Conservation (phyloP, 1,284 basidiomycete species). For the Stygiomarasmius scandens region DNA sequence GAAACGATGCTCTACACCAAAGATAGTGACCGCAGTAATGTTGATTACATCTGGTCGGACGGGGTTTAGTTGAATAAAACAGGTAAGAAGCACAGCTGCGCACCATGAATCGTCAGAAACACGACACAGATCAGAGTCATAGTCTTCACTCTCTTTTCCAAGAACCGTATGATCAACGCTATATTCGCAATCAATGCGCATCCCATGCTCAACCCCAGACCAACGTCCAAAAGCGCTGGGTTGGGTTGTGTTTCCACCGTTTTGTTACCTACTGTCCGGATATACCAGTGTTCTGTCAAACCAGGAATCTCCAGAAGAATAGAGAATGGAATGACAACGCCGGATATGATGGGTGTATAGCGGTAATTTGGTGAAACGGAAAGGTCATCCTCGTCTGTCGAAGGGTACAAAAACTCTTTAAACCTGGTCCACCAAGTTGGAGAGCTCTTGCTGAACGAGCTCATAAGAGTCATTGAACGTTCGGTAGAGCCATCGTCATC, state of each 20-base stretch:
- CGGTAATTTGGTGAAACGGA: constrained; percentile 46
- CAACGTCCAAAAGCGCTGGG: constrained; percentile 61
- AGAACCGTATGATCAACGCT: constrained; percentile 70
- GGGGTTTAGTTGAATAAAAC: background rate
- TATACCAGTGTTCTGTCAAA: constrained; percentile 71
- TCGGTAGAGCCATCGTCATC: background rate
- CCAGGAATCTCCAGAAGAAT: constrained; percentile 83
- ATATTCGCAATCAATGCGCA: constrained; percentile 73
- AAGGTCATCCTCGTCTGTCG: constrained; percentile 4
- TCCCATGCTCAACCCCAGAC: constrained; percentile 66
- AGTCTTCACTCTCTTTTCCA: constrained; percentile 63
- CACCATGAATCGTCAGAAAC: constrained; percentile 70
- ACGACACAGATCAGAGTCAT: constrained; percentile 68
- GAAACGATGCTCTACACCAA: constrained; percentile 66
- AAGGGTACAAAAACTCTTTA: constrained; percentile 14
- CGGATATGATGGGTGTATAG: constrained; percentile 66
- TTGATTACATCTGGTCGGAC: constrained; percentile 66
- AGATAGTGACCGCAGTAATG: constrained; percentile 59
- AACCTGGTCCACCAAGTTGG: constrained; percentile 12
- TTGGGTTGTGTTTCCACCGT: constrained; percentile 57
- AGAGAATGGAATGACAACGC: constrained; percentile 73
- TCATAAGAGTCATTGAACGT: background rate
- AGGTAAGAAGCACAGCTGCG: constrained; percentile 20
- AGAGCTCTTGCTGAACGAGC: background rate
- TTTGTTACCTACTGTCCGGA: constrained; percentile 50